Evolutionary conservation across 768 basidiomycete species (phyloP).

Genomic region (Boletellus sp.): DNA sequence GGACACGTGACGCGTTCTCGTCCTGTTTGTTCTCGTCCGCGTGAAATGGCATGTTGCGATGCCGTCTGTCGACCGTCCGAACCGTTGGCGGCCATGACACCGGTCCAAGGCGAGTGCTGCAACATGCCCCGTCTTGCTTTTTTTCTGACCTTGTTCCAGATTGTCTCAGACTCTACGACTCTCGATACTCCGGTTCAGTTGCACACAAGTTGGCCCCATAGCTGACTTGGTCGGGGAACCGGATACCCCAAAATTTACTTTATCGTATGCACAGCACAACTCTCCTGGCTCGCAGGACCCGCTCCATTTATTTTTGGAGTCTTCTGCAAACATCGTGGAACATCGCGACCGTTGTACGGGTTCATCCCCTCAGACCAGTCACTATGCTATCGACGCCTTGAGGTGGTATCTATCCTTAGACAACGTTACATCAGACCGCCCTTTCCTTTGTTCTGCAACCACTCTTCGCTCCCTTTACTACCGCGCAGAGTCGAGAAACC

Average conservation of each 20-base stretch:
- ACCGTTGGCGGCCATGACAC: conserved; percentile 36
- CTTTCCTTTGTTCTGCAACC: conserved; percentile 25
- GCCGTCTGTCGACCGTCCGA: conserved; percentile 54
- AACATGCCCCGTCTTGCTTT: background rate
- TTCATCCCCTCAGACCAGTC: background rate
- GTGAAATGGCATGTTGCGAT: conserved; percentile 84
- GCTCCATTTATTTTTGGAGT: background rate
- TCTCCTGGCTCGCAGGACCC: background rate
- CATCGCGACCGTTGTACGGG: background rate
- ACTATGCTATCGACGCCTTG: conserved; percentile 13
- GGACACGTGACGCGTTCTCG: conserved; percentile 10
- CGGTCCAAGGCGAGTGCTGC: conserved; percentile 20
- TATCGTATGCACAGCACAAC: background rate
- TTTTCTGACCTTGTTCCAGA: conserved; percentile 3
- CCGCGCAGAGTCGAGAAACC: conserved; percentile 31
- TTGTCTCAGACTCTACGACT: conserved; percentile 1
- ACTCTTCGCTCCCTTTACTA: conserved; percentile 40
- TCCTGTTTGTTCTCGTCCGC: background rate
- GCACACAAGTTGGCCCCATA: background rate
- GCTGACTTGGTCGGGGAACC: background rate
- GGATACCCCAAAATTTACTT: background rate
- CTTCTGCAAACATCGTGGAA: background rate
- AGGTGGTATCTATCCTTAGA: conserved; percentile 13
- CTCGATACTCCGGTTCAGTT: background rate
- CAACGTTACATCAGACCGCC: conserved; percentile 7